These are phyloP conservation scores for Physcomitrellopsis africana DNA, from an alignment of 225 moss, liverwort and hornwort species.

Conservation along the genomic window DNA sequence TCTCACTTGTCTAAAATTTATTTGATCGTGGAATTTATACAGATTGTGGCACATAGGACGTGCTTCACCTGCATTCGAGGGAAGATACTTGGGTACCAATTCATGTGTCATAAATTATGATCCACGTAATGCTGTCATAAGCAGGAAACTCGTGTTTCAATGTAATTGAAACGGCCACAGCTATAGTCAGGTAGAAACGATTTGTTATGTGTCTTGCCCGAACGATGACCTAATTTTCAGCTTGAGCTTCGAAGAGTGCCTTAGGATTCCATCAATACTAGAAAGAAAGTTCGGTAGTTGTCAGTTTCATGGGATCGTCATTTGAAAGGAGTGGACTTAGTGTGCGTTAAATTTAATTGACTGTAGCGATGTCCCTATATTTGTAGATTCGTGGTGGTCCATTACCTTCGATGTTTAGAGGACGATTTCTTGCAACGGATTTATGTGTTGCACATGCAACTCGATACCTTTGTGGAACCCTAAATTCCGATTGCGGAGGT, in stretches of 20 bases:
- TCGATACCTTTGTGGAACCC: too few relatives aligned
- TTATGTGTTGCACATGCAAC: too few relatives aligned
- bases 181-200: not conserved
- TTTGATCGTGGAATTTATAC: not conserved
- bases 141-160: not conserved
- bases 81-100: not conserved
- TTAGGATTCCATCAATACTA: too few relatives aligned
- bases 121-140: not conserved
- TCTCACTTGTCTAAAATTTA: not conserved
- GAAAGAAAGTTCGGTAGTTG: too few relatives aligned
- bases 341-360: too few relatives aligned
- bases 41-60: not conserved
- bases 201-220: not conserved
- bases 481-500: too few relatives aligned
- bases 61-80: not conserved
- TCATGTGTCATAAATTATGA: constrained; percentile 3
- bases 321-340: too few relatives aligned
- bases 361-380: too few relatives aligned
- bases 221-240: not conserved
- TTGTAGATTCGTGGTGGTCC: too few relatives aligned
- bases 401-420: too few relatives aligned
- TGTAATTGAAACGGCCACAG: not conserved
- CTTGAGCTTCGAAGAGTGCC: not conserved
- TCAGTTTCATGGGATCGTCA: too few relatives aligned
- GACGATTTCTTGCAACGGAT: too few relatives aligned